These are phyloP conservation scores for Botryobasidium botryosum DNA, from an alignment of 768 basidiomycete genomes.

Conservation along the genomic window DNA sequence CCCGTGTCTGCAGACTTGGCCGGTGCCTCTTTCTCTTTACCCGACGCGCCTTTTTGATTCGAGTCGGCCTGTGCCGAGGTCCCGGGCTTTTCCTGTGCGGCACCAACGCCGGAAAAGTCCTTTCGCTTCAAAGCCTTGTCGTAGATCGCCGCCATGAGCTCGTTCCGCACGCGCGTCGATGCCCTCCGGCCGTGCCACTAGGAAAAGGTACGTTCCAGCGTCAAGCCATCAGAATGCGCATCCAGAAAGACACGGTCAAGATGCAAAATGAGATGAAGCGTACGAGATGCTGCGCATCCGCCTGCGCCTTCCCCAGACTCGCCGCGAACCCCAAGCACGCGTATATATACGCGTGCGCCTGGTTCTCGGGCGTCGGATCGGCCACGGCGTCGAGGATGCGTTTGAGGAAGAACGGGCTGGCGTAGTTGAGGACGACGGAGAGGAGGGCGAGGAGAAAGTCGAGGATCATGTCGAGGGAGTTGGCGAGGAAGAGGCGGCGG, in stretches of 20 bases:
- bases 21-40: slow-evolving; percentile 10
- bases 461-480: no score
- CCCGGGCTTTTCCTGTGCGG: slow-evolving; percentile 2
- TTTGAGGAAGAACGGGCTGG: slow-evolving; percentile 70
- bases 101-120: slow-evolving; percentile 63
- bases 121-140: slow-evolving; percentile 72
- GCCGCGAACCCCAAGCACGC: slow-evolving; percentile 58
- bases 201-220: no score
- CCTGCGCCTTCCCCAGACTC: slow-evolving; percentile 33
- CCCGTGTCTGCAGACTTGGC: slow-evolving; percentile 48
- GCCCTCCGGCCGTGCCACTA: slow-evolving; percentile 76
- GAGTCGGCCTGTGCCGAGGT: no score
- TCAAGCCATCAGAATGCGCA: no score
- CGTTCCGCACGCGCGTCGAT: slow-evolving; percentile 48
- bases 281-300: slow-evolving; percentile 19
- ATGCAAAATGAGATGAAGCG: no score
- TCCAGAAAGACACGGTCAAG: no score
- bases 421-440: slow-evolving; percentile 61
- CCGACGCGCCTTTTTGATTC: slow-evolving; percentile 2
- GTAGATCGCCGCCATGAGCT: slow-evolving; percentile 75
- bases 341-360: slow-evolving; percentile 54
- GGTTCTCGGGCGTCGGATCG: slow-evolving; percentile 32
- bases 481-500: no score
- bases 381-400: slow-evolving; percentile 20
- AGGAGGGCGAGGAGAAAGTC: slow-evolving; percentile 53